Conservation (phyloP, 345 rosid species). For the Fremontodendron californicum region DNA sequence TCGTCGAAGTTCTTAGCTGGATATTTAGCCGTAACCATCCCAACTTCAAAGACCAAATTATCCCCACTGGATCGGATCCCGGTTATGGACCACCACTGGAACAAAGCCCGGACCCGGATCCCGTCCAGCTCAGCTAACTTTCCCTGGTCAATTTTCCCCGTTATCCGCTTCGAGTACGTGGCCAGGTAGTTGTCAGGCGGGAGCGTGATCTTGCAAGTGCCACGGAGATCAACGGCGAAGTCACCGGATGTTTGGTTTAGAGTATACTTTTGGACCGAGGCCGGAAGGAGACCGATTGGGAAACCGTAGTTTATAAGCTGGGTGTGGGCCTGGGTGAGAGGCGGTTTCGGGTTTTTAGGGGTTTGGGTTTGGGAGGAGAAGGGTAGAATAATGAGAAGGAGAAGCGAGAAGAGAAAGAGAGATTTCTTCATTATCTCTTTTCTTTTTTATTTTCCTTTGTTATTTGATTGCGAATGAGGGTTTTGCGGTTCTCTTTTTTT, state of each 20-base stretch:
- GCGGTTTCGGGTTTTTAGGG: conserved; percentile 22
- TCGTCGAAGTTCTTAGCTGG: conserved; percentile 66
- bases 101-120: conserved; percentile 77
- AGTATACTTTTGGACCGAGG: conserved; percentile 45
- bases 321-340: conserved; percentile 55
- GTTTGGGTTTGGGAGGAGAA: conserved; percentile 23
- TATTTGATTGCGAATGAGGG: not conserved
- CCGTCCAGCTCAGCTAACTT: conserved; percentile 69
- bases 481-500: not conserved
- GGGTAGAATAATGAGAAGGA: conserved; percentile 23
- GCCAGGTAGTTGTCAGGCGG: conserved; percentile 95
- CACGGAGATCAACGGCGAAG: conserved; percentile 63
- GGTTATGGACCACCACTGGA: conserved; percentile 80
- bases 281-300: conserved; percentile 83
- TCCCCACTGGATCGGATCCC: conserved; percentile 57
- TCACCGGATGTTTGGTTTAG: conserved; percentile 68
- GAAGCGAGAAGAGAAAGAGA: conserved; percentile 24
- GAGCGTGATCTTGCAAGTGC: conserved; percentile 64
- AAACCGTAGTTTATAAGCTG: conserved; percentile 70
- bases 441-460: not conserved
- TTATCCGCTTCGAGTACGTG: conserved; percentile 57
- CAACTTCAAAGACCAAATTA: not conserved
- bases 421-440: conserved; percentile 26
- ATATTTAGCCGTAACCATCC: conserved; percentile 57
- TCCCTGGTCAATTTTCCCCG: conserved; percentile 69